Conservation (phyloP, 768 basidiomycete genomes). For the Auricularia sp. region DNA sequence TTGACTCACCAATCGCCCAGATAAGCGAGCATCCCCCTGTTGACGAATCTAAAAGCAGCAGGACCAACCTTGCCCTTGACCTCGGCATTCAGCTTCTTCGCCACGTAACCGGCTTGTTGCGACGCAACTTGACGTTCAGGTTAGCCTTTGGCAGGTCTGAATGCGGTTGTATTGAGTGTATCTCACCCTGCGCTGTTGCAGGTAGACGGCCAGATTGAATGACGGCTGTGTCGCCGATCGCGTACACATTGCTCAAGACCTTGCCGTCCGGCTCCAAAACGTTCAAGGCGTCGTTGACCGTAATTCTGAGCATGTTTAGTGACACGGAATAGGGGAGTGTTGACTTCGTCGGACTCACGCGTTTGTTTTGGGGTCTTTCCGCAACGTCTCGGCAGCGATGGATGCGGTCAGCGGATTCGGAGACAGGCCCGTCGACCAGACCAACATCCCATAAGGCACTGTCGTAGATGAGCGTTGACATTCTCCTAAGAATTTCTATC, state of each 20-base stretch:
- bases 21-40: slow-evolving; percentile 70
- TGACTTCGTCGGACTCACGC: slow-evolving; percentile 27
- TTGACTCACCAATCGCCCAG: slow-evolving; percentile 61
- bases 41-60: slow-evolving; percentile 59
- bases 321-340: slow-evolving; percentile 1
- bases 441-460: slow-evolving; percentile 76
- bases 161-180: slow-evolving; percentile 9
- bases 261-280: slow-evolving; percentile 43
- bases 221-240: slow-evolving; percentile 69
- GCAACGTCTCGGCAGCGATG: slow-evolving; percentile 36
- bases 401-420: slow-evolving; percentile 69
- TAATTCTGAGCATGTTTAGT: slow-evolving; percentile 22
- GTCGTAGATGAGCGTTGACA: slow-evolving; percentile 7
- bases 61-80: slow-evolving; percentile 35
- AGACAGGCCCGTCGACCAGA: slow-evolving; percentile 82
- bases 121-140: slow-evolving; percentile 45
- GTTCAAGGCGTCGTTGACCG: slow-evolving; percentile 52
- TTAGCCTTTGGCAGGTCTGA: slow-evolving; percentile 9
- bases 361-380: slow-evolving; percentile 51
- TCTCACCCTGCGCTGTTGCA: slow-evolving; percentile 71
- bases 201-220: slow-evolving; percentile 48
- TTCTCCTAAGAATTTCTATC: slow-evolving; percentile 1
- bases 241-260: slow-evolving; percentile 62
- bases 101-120: slow-evolving; percentile 64
- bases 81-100: slow-evolving; percentile 55